These are phyloP conservation scores for Centella asiatica DNA, from an alignment of 129 eudicot species.

Conservation along the genomic window DNA sequence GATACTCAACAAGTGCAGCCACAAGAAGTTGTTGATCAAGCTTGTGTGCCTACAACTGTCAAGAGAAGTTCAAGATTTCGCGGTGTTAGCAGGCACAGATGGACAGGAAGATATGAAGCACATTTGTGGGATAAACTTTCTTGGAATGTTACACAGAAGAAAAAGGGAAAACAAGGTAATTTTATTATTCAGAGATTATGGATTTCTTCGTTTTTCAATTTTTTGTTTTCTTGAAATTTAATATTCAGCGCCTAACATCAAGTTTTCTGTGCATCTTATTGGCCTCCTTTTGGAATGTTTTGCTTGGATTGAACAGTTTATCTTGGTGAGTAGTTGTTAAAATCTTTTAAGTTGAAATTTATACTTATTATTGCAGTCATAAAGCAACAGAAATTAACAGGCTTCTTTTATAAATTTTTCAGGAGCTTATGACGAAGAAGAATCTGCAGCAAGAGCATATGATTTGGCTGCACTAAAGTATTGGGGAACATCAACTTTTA, in stretches of 20 bases:
- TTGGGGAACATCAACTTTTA: slow-evolving; percentile 77
- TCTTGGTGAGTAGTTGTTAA: slow-evolving; percentile 58
- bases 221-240: background rate
- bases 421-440: slow-evolving; percentile 93
- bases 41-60: slow-evolving; percentile 44
- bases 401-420: slow-evolving; percentile 8
- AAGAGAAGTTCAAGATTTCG: slow-evolving; percentile 83
- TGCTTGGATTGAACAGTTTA: slow-evolving; percentile 43
- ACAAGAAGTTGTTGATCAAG: slow-evolving; percentile 25
- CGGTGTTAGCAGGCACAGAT: slow-evolving; percentile 70
- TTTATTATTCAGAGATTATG: background rate
- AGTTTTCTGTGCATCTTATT: slow-evolving; percentile 10
- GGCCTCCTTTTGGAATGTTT: slow-evolving; percentile 17
- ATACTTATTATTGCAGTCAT: background rate
- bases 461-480: slow-evolving; percentile 83
- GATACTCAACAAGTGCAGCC: slow-evolving; percentile 25
- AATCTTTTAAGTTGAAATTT: background rate
- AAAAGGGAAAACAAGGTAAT: slow-evolving; percentile 84
- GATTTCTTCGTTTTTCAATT: background rate
- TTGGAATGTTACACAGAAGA: slow-evolving; percentile 80
- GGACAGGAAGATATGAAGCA: slow-evolving; percentile 76
- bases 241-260: slow-evolving; percentile 18
- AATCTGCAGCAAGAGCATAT: slow-evolving; percentile 84
- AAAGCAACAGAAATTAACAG: background rate
- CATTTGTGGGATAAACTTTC: slow-evolving; percentile 86